Evolutionary conservation across 192 early-diverging fungal genomes (phyloP).

Genomic region (Chytriomyces sp.): DNA sequence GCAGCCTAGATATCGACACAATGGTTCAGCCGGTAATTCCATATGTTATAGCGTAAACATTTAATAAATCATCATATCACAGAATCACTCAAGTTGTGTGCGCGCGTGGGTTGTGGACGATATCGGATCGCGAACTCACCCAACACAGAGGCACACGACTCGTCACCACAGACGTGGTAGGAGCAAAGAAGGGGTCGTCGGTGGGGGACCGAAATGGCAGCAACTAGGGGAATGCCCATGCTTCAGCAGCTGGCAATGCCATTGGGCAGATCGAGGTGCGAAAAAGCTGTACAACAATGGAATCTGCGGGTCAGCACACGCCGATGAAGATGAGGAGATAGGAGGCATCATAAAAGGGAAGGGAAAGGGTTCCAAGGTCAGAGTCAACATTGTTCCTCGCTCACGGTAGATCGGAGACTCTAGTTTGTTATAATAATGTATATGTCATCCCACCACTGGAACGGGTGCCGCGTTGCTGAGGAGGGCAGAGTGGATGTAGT

Average conservation of each 20-base stretch:
- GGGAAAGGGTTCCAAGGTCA: background rate
- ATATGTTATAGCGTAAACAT: background rate
- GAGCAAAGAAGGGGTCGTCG: background rate
- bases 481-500: no score
- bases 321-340: background rate
- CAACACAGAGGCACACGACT: no score
- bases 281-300: background rate
- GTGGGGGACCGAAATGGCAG: background rate
- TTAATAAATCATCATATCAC: conserved; percentile 1
- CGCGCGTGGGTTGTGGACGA: background rate
- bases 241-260: background rate
- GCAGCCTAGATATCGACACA: conserved; percentile 25
- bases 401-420: conserved; percentile 18
- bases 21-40: conserved; percentile 29
- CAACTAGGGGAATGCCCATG: background rate
- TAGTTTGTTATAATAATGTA: conserved; percentile 16
- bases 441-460: conserved; percentile 20
- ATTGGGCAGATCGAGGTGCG: background rate
- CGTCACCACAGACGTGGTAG: no score
- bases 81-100: background rate
- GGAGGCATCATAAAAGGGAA: background rate
- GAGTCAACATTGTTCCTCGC: conserved; percentile 3
- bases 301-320: background rate
- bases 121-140: background rate
- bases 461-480: no score